Evolutionary conservation across 2,329 filamentous ascomycete species (phyloP), one percentile per base, ranked within the genome.

Genomic region (Diplocarpon rosae): DNA sequence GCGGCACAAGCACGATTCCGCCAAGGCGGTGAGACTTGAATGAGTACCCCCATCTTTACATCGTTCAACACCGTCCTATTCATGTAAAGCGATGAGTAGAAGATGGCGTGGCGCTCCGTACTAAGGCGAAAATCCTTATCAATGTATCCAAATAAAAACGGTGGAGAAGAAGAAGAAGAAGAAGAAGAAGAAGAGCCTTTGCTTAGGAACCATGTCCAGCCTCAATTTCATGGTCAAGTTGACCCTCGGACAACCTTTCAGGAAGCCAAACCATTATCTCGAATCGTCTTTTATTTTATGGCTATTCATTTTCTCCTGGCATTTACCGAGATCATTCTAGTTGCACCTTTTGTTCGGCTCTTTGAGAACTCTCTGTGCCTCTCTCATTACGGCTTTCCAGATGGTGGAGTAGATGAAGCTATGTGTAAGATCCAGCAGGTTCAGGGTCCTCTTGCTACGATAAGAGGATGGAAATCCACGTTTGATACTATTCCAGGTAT

Each of bases 401-500:
- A 28, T 1, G 47, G 39, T 15, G 52, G 46, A 14, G 43, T 57
- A 1, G 15, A 51, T 7, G 52, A 56, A 30, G 42, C 45, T 2
- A 15, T 53, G 17, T 61, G 59, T 39, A 60, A 58, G 36, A 53
- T 57, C 5, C 48, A 50, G 3, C 53, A 58, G 15, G 52, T 61
- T 39, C 58, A 59, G 28, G 31, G 42, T 6, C 51, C 54, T 1
- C 33, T 61, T 16, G 57, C 58, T 14, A 57, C 52, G 12, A 53
- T 60, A 14, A 49, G 59, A 47, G 57, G 58, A 1, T 61, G 58
- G 58, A 61, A 61, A 34, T 53, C 51, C 13, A 50, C 46, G 31
- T 59, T 56, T 43, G 57, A 60, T 52, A 55, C 55, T 24, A 45
- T 60, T 34, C 55, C 58, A 39, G 58, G 57, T 59, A 47, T 15